Evolutionary conservation across 2,329 filamentous ascomycete genomes (phyloP), one percentile per base, ranked within the genome.

Genomic region (Talaromyces sp.): DNA sequence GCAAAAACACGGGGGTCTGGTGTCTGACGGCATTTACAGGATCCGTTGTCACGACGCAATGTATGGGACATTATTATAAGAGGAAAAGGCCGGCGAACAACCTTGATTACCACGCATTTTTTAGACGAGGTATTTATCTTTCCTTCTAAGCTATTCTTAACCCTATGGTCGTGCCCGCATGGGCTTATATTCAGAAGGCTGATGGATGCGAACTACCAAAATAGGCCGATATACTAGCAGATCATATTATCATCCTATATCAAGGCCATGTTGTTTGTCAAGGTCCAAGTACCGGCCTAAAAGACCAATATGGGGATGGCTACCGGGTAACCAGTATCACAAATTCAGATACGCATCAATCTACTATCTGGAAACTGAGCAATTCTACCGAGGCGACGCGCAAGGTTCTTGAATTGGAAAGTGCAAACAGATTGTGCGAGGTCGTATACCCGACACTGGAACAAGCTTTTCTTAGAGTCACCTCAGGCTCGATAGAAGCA

Each of bases 41-140:
- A 97, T 73, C 93, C 94, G 0, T 81, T 97, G 1, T 93, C 90
- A 22, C 84, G 94, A 63, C 83, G 93, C 33, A 97, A 96, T 78
- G 91, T 97, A 27, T 97, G 93, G 93, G 92, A 97, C 70, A 97
- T 97, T 66, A 82, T 97, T 24, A 82, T 97, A 13, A 90, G 90
- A 1, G 93, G 97, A 76, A 87, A 93, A 65, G 93, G 92, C 22
- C 84, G 84, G 66, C 83, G 93, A 48, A 96, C 93, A 0, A 90
- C 97, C 70, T 86, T 97, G 48, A 77, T 97, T 65, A 97, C 93
- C 0, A 97, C 93, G 0, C 94, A 97, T 75, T 97, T 97, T 76
- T 83, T 97, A 9, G 94, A 97, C 72, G 94, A 97, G 77, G 41
- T 60, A 48, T 6, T n/a, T 22, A 27, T 27, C 27, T 27, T 27